Conservation (phyloP, 202 grass and related monocot species). For the Cymbopogon flexuosus region DNA sequence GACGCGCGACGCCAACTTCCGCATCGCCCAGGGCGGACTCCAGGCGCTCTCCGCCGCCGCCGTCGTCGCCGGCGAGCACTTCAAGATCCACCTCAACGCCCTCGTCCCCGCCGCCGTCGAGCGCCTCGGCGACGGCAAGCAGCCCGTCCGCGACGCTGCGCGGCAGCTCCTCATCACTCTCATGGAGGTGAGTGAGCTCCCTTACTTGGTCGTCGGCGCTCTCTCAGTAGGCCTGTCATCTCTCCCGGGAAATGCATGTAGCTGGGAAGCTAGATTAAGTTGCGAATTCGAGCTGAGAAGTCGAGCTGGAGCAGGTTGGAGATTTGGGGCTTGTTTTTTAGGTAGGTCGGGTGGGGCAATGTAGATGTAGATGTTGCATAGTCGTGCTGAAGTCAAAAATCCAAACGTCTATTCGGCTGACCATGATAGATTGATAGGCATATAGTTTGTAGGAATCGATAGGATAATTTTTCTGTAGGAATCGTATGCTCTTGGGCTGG, state of each 20-base stretch:
- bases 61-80: conserved; percentile 73
- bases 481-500: background rate
- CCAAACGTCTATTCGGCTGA: background rate
- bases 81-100: conserved; percentile 82
- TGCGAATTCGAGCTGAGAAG: conserved; percentile 1
- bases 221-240: background rate
- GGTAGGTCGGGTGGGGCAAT: background rate
- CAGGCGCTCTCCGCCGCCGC: conserved; percentile 80
- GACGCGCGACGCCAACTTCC: too few relatives aligned
- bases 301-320: background rate
- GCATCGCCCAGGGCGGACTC: conserved; percentile 41
- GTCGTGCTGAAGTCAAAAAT: background rate
- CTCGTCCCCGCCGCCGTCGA: conserved; percentile 66
- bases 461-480: background rate
- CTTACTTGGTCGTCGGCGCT: background rate
- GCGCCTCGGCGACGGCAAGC: conserved; percentile 67
- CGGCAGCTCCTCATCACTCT: too few relatives aligned
- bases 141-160: too few relatives aligned
- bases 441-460: background rate
- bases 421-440: background rate
- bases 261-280: background rate
- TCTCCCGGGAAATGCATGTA: background rate
- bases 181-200: background rate
- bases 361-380: conserved; percentile 2
- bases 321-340: background rate